phyloP scores from a whole-genome alignment of 2,329 filamentous ascomycete genomes.

The Ophiosphaerella korrae region DNA sequence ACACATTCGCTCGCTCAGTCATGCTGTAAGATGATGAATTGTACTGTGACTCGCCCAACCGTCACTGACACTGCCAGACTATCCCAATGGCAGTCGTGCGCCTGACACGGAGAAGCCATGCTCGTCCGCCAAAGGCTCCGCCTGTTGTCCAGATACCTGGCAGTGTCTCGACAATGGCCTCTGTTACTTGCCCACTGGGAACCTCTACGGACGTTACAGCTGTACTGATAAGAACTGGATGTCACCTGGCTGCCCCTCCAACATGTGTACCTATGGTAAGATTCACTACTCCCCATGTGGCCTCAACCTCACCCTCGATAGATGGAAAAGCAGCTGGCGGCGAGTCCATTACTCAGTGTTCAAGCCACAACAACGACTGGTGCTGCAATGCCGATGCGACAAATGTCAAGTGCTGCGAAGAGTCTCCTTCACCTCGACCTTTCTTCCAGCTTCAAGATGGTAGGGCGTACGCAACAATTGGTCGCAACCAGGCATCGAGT shows the following conservation, averaged over 20 bases:
- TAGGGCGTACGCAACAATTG: conserved; percentile 39
- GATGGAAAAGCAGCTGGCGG: conserved; percentile 31
- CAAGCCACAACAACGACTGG: conserved; percentile 40
- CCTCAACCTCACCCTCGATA: conserved; percentile 11
- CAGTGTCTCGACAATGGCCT: conserved; percentile 46
- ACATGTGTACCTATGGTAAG: conserved; percentile 44
- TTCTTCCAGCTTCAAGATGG: conserved; percentile 42
- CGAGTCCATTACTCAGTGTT: conserved; percentile 41
- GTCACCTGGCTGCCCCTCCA: conserved; percentile 36
- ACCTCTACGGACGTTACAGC: conserved; percentile 40
- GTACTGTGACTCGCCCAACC: not conserved
- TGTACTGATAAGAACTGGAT: conserved; percentile 45
- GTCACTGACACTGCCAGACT: conserved; percentile 33
- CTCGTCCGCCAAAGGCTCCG: conserved; percentile 38
- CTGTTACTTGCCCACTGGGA: conserved; percentile 34
- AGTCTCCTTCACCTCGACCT: conserved; percentile 33
- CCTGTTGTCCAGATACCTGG: conserved; percentile 46
- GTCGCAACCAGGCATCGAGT: conserved; percentile 24
- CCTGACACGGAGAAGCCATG: conserved; percentile 40
- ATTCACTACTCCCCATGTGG: not conserved
- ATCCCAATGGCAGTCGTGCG: conserved; percentile 38
- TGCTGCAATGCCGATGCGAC: conserved; percentile 41
- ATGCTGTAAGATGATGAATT: conserved; percentile 32
- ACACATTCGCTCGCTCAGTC: conserved; percentile 27
- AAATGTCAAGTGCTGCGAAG: conserved; percentile 41